Base-by-base conservation (phyloP, 768 basidiomycete genomes). In the Suillus clintonianus region DNA sequence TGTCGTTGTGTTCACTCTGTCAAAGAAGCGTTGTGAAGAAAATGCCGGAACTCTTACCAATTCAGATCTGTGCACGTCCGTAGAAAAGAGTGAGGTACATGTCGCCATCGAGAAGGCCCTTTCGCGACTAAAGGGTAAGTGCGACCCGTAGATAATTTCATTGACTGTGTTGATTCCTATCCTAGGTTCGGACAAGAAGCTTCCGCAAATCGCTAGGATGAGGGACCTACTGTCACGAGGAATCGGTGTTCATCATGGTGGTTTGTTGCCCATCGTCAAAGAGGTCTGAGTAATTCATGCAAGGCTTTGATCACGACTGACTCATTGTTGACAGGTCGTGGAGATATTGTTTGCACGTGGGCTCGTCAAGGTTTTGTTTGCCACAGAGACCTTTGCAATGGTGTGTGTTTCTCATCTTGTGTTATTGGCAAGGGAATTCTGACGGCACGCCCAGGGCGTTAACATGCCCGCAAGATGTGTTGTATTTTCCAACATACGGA, bases 371-470 rank as follows among this genome's bases (percentile, higher is more conserved):
- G 87, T 97, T 24, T 79, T 99, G 8, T 99, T 99, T 73, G 97
- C 97, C 1, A 99, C 97, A 5, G 97, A 99, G 78, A 99, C 97
- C 0, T 99, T 99, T 74, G 97, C 97, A 0, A 99, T 99, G 97
- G 96, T 95, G 62, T 95, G 62, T 62, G 81, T 71, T 41, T 54
- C 10, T 47, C 11, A 22, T 30, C 10, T 5, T 30, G 14, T n/a
- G 47, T 37, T 37, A 63, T 64, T 11, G 59, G 62, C 24, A 24
- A 59, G 64, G 59, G 27, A 54, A 64, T 32, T 61, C 64, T 65
- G 61, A 71, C 24, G 34, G 19, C 45, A 62, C 58, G 27, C 60
- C 10, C 64, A 98, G 96, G 97, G 97, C 56, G 97, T 99, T 61
- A 99, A 99, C 77, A 99, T 99, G 97, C 97, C 97, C 22, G 94